phyloP scores from a whole-genome alignment of 768 basidiomycete species.

The Peribolospora baueri region DNA sequence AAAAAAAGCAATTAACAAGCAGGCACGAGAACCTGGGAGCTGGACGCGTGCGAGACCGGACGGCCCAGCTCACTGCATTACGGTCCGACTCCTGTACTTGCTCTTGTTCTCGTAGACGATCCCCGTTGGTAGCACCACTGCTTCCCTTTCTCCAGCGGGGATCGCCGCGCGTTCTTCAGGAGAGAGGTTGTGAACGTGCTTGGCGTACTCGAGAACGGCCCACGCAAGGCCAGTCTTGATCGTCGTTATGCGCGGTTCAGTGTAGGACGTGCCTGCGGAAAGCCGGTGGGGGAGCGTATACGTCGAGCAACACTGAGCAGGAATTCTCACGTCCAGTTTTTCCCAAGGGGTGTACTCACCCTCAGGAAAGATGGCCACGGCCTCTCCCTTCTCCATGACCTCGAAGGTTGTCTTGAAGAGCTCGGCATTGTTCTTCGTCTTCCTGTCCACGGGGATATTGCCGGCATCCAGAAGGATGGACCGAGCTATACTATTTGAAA shows the following conservation, averaged over 20 bases:
- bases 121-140: slow-evolving; percentile 52
- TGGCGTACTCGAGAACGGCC: slow-evolving; percentile 78
- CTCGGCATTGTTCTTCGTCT: slow-evolving; percentile 62
- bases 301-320: background rate
- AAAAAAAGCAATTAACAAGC: background rate
- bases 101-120: slow-evolving; percentile 91
- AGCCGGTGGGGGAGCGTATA: background rate
- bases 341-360: slow-evolving; percentile 28
- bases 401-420: slow-evolving; percentile 78
- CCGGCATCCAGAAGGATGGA: slow-evolving; percentile 65
- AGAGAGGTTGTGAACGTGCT: slow-evolving; percentile 35
- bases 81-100: slow-evolving; percentile 71
- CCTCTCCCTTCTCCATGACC: slow-evolving; percentile 48
- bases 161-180: slow-evolving; percentile 9
- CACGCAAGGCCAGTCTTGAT: slow-evolving; percentile 71
- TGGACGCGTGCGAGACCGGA: background rate
- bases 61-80: slow-evolving; percentile 21
- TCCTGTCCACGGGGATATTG: slow-evolving; percentile 93
- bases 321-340: background rate
- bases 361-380: slow-evolving; percentile 82
- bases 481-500: slow-evolving; percentile 46
- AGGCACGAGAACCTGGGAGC: background rate
- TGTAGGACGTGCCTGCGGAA: slow-evolving; percentile 32
- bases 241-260: slow-evolving; percentile 76
- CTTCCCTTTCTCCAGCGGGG: slow-evolving; percentile 22